Evolutionary conservation across 2,329 filamentous ascomycete species (phyloP), one percentile per base, ranked within the genome.

Genomic region (Penicillium sp.): DNA sequence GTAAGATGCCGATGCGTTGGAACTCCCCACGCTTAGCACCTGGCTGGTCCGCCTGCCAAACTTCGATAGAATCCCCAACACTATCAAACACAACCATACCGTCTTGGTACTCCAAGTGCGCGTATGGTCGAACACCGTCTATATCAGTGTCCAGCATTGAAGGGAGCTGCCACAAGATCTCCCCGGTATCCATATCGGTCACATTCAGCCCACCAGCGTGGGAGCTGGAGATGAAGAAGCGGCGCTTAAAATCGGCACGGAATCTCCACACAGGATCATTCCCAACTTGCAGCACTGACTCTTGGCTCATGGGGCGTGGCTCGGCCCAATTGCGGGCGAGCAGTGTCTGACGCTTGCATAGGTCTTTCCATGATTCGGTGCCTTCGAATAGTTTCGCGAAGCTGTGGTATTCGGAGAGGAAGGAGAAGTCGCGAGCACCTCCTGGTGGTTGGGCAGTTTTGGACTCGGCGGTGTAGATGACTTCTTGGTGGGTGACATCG

Each of bases 101-200:
- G 61, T 78, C 72, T 52, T 78, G 70, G 50, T 80, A 80, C 49
- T 80, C 77, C 10, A 80, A 61, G 62, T 79, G 77, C 1, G 77
- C 77, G 51, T 74, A 78, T 4, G 72, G 70, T 11, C 75, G 68
- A 31, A 79, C 76, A 0, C 67, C 65, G 10, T 71, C 55, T 21
- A 59, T 51, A 10, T 66, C 62, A 18, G 40, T 58, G 48, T 67
- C 61, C 21, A 61, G 52, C 34, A 61, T 60, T 2, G 69, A 67
- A 22, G 69, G 69, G 2, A 71, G 66, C 24, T 59, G 62, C 74
- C 76, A 79, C 5, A 80, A 61, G 14, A 72, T 61, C 4, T 57
- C 54, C 10, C 76, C 76, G 14, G 70, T 69, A 43, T 79, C 77
- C 73, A 80, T 78, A 56, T 77, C 75, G 5, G 73, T 77, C 39